Base-by-base conservation (phyloP, 2,329 filamentous ascomycete genomes). In the Cordyceps pruinosa region DNA sequence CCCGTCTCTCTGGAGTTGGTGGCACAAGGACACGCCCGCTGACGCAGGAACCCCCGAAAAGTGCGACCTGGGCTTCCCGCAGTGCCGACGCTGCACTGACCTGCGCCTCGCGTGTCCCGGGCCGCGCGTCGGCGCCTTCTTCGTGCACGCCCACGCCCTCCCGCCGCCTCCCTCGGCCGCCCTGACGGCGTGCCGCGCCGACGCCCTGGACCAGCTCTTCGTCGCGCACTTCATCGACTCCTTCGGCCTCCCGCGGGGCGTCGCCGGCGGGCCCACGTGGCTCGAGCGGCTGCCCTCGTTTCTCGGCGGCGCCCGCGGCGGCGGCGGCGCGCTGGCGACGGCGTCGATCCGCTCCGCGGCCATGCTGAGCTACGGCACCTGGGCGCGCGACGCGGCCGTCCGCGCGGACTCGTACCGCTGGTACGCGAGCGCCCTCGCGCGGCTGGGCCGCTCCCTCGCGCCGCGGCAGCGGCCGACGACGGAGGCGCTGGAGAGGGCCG, bases 351-450 rank as follows among this genome's bases (percentile, higher is more conserved):
- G 53, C 42, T 47, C 53, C 4, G 42, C 53, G n/a, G 21, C 53
- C 32, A 56, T 56, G 53, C 25, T 56, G 44, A 47, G 53, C 32
- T 56, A 56, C 34, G 53, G 44, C n/a, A 56, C 53, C 10, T 56
- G 53, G 53, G 45, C 53, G 2, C 12, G 25, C 25, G 45, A 56
- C 35, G 44, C 17, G n/a, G 42, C 44, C 32, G 15, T 56, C n/a
- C 34, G 17, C 6, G 53, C 53, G 17, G 32, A 32, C 21, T 30
- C 53, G 53, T 48, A 48, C 19, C 44, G 26, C 7, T 47, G 42
- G 45, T 56, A 56, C 42, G 53, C 53, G 6, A 17, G 25, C n/a
- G 53, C 53, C 17, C 53, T 56, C 37, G 34, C 32, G 10, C 44
- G 48, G 25, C 34, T 56, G 17, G 6, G n/a, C 9, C 32, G 10